phyloP scores from a whole-genome alignment of 345 rosid genomes.

The Brassica napus region DNA sequence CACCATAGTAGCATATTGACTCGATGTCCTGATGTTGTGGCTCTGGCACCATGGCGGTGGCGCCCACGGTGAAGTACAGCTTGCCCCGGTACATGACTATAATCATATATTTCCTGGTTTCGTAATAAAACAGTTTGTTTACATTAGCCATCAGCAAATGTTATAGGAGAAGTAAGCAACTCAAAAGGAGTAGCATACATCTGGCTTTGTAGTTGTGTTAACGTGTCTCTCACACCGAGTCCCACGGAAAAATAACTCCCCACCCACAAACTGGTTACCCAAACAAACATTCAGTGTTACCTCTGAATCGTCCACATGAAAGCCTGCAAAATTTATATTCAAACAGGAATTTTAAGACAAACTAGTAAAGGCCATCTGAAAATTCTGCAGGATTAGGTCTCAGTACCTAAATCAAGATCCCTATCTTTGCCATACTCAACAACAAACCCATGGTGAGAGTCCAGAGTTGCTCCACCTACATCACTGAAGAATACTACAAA shows the following conservation, averaged over 20 bases:
- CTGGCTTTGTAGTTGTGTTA: constrained; percentile 64
- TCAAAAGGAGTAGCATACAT: constrained; percentile 53
- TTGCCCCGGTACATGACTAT: constrained; percentile 66
- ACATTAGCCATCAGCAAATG: neutral
- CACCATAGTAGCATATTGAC: constrained; percentile 94
- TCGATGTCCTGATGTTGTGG: constrained; percentile 81
- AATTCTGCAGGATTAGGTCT: constrained; percentile 24
- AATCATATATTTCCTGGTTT: constrained; percentile 75
- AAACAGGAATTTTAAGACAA: neutral
- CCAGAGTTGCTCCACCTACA: constrained; percentile 88
- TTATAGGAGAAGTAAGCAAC: neutral
- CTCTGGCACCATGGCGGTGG: constrained; percentile 96
- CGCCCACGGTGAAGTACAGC: constrained; percentile 95
- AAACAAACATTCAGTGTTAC: constrained; percentile 92
- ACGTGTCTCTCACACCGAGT: constrained; percentile 90
- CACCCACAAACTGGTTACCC: constrained; percentile 92
- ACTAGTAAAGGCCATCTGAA: neutral
- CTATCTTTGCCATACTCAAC: constrained; percentile 90
- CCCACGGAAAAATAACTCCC: constrained; percentile 87
- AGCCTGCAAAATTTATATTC: constrained; percentile 54
- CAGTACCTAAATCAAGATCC: constrained; percentile 86
- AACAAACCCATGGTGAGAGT: constrained; percentile 98
- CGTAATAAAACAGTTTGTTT: neutral
- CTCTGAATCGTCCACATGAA: constrained; percentile 98
- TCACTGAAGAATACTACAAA: constrained; percentile 86